Base-by-base conservation (phyloP, 75 land plant species). In the Pinus tabuliformis region DNA sequence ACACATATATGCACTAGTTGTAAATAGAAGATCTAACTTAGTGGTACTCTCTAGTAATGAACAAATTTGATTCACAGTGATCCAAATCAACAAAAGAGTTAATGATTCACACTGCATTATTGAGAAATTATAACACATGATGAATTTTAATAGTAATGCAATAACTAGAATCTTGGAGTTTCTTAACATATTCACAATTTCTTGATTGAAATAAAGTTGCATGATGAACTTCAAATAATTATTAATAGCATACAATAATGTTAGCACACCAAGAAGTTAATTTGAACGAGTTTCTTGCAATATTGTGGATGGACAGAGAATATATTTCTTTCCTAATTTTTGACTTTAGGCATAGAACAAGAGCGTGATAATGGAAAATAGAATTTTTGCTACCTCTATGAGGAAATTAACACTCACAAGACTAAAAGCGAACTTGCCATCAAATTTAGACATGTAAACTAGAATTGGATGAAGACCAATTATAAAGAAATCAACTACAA, bases 21-120 rank as follows among this genome's bases (percentile, higher is more conserved):
- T 83, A 81, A 93, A 81, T 58, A 96, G 92, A 81, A 89, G 84
- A 56, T 89, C 95, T 72, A 96, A 62, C 33, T 86, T 81, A 42
- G 90, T 82, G 16, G 92, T 59, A 56, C 99, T 94, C 77, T 88
- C 95, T 39, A 93, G 92, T n/a, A 91, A 71, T 58, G 94, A 88
- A 18, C 83, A 86, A 14, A 97, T 82, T 78, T 97, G 99, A 83
- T 97, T 97, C 57, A 97, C 91, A 82, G 91, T 95, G n/a, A 97
- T 95, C 61, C 98, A 96, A 77, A 97, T 97, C 14, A 97, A 91
- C 78, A 97, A 83, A 54, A 97, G 74, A 13, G 88, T 88, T 76
- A 97, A 89, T 52, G 98, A 95, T 77, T 97, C 99, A 98, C 99
- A 97, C 98, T 97, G 99, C 84, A 97, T 89, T 22, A 97, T 70